phyloP scores from a whole-genome alignment of 192 early-diverging fungal genomes.

The Coemansia interrupta region DNA sequence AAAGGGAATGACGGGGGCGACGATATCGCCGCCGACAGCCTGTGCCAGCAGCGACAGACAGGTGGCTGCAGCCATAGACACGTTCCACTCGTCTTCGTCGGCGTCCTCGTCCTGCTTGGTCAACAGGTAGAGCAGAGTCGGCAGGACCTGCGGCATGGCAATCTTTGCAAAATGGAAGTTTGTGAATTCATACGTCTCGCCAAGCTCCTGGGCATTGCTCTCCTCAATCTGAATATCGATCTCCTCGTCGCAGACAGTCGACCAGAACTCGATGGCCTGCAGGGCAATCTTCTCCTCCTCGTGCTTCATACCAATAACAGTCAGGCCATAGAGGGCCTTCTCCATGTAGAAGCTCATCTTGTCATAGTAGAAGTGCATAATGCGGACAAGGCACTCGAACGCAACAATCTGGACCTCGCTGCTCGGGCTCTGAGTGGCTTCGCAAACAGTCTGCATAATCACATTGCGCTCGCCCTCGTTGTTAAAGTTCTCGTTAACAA shows the following conservation, averaged over 20 bases:
- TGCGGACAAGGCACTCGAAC: slow-evolving; percentile 95
- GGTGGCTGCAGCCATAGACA: slow-evolving; percentile 96
- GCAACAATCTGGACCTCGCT: slow-evolving; percentile 78
- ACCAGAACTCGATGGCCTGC: slow-evolving; percentile 99
- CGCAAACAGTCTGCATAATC: slow-evolving; percentile 98
- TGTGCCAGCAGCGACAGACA: slow-evolving; percentile 86
- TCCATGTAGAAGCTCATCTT: slow-evolving; percentile 97
- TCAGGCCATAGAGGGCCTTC: slow-evolving; percentile 89
- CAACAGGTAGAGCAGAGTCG: slow-evolving; percentile 81
- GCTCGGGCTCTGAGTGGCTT: slow-evolving; percentile 79
- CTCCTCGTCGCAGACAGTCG: slow-evolving; percentile 95
- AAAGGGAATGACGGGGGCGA: slow-evolving; percentile 82
- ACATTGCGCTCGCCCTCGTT: slow-evolving; percentile 93
- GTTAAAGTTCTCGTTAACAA: slow-evolving; percentile 91
- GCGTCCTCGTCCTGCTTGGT: slow-evolving; percentile 98
- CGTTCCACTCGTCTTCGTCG: slow-evolving; percentile 99
- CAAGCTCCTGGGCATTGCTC: slow-evolving; percentile 56
- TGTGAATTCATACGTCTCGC: slow-evolving; percentile 49
- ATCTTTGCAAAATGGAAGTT: slow-evolving; percentile 76
- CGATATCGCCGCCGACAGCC: slow-evolving; percentile 76
- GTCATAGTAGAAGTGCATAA: slow-evolving; percentile 95
- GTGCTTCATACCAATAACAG: slow-evolving; percentile 87
- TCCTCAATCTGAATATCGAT: slow-evolving; percentile 66
- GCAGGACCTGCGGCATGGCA: slow-evolving; percentile 76
- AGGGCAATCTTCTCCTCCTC: slow-evolving; percentile 84